phyloP scores from a whole-genome alignment of 768 basidiomycete genomes.

The Suillus subaureus region DNA sequence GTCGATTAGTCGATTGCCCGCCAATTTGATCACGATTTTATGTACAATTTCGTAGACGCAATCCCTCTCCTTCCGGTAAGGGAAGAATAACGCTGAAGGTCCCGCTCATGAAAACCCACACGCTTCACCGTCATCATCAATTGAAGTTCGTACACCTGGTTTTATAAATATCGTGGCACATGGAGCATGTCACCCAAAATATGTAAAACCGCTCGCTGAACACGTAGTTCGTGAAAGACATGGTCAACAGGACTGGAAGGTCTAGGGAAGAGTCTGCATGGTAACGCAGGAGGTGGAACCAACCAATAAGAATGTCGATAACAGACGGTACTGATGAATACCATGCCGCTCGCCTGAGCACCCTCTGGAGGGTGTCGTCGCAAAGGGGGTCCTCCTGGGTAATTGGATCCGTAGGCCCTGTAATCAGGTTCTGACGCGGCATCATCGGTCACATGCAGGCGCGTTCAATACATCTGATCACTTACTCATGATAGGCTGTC shows the following conservation, averaged over 20 bases:
- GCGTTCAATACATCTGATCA: constrained; percentile 20
- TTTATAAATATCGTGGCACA: no score
- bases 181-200: constrained; percentile 38
- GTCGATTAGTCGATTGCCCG: not conserved
- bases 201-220: constrained; percentile 35
- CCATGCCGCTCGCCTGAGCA: constrained; percentile 33
- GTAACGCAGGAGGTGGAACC: not conserved
- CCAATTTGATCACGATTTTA: not conserved
- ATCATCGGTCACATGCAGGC: not conserved
- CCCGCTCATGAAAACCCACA: constrained; percentile 33
- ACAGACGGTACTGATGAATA: constrained; percentile 29
- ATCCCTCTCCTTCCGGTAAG: constrained; percentile 21
- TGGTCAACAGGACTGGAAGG: constrained; percentile 32
- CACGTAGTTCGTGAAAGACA: constrained; percentile 40
- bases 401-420: not conserved
- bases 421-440: constrained; percentile 23
- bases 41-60: not conserved
- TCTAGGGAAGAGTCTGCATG: not conserved
- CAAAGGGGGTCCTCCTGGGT: constrained; percentile 3
- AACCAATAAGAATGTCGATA: constrained; percentile 31
- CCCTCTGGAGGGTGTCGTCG: constrained; percentile 20
- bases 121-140: constrained; percentile 14
- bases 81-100: constrained; percentile 33
- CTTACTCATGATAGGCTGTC: constrained; percentile 51
- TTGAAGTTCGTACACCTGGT: not conserved